Conservation (phyloP, 495 filamentous ascomycete species). For the Lophiostoma macrostomum region DNA sequence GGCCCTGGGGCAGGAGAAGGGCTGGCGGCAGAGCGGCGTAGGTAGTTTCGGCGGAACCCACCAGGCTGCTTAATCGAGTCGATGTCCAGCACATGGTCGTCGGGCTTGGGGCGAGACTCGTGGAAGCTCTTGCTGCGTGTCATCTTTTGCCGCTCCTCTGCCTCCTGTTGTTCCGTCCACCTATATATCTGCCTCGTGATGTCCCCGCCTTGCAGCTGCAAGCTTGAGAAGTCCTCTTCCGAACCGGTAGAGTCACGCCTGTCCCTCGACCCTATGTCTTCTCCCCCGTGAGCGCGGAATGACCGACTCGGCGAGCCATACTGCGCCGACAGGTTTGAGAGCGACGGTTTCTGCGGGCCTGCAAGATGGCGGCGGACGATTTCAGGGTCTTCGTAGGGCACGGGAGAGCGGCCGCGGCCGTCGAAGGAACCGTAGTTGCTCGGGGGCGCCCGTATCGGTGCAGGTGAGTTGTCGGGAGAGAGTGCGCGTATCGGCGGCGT, state of each 20-base stretch:
- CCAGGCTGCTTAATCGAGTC: constrained; percentile 86
- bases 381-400: constrained; percentile 40
- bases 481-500: constrained; percentile 34
- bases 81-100: constrained; percentile 77
- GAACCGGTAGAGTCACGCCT: constrained; percentile 34
- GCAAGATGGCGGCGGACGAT: constrained; percentile 43
- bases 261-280: constrained; percentile 17
- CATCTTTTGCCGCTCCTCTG: constrained; percentile 56
- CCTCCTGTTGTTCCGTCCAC: constrained; percentile 75
- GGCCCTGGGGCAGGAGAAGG: constrained; percentile 47
- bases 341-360: constrained; percentile 32
- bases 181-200: constrained; percentile 91
- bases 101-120: constrained; percentile 67
- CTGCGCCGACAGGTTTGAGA: constrained; percentile 23
- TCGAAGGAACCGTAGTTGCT: constrained; percentile 39
- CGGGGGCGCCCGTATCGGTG: constrained; percentile 15
- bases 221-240: constrained; percentile 85
- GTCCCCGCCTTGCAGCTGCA: constrained; percentile 89
- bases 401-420: constrained; percentile 34
- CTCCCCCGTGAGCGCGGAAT: neutral
- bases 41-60: constrained; percentile 85
- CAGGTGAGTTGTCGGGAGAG: constrained; percentile 18
- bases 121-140: constrained; percentile 85
- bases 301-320: constrained; percentile 28
- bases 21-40: constrained; percentile 65